Evolutionary conservation across 768 basidiomycete genomes (phyloP), one percentile per base, ranked within the genome.

Genomic region (Macrolepiota fuliginosa): DNA sequence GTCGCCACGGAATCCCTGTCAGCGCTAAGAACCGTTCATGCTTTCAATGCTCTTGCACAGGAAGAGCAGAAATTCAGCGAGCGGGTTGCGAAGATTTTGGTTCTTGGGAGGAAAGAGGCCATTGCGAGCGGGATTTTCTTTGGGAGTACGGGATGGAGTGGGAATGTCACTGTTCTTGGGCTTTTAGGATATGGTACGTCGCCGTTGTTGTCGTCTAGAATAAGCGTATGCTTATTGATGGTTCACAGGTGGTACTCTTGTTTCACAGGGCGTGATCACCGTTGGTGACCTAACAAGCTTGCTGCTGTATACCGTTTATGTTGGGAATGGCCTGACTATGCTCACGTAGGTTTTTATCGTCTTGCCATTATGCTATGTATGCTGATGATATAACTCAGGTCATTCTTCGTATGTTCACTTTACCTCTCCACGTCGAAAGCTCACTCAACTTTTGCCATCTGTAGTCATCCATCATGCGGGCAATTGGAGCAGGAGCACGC

Each of bases 401-500:
- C 81, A 7, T 84, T 83, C 64, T 83, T 81, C 63, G 81, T 84
- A 71, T 57, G 81, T 71, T 52, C 25, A 47, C 25, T 77, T 79
- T 61, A 75, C 76, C 37, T 0, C 19, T 35, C 19, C 51, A n/a
- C 22, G 32, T 53, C 12, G 24, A 7, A 50, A 37, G 37, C 35
- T 29, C 32, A 49, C 40, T 37, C 36, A 40, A 40, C 13, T 57
- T 24, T 40, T 40, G 10, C 29, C 35, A 47, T 25, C n/a, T 35
- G 29, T 64, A 93, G 91, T 85, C 92, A 10, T 95, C 94, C 42
- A 88, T 98, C 58, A 98, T 98, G 96, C 93, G 94, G 56, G 96
- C 93, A 57, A 87, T 98, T 54, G 96, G 96, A 60, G 96, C 96
- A 1, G 93, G 94, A 17, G 83, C 85, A 0, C 90, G 96, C 22